Conservation (phyloP, 805 yeast genomes). For the Clavispora vitiphila region DNA sequence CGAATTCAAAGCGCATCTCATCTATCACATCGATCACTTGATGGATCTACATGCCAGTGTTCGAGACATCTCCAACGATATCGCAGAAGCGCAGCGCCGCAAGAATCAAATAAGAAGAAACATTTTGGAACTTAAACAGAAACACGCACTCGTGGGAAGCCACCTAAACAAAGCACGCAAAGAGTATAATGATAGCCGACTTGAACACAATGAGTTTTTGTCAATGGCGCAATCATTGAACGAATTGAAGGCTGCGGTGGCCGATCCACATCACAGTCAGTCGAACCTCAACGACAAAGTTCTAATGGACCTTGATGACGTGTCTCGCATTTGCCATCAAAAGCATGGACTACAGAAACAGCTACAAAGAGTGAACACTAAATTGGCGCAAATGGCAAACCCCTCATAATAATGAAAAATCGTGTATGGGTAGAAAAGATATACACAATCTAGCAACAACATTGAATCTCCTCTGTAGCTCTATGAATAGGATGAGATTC, state of each 20-base stretch:
- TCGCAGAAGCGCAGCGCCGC: conserved; percentile 23
- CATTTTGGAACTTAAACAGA: conserved; percentile 25
- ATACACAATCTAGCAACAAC: not conserved
- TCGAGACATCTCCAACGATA: conserved; percentile 25
- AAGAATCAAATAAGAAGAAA: conserved; percentile 28
- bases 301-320: conserved; percentile 2
- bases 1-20: conserved; percentile 27
- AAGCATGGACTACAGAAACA: conserved; percentile 8
- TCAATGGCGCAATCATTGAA: conserved; percentile 7
- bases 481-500: not conserved
- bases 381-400: not conserved
- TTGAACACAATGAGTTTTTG: conserved; percentile 14
- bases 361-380: conserved; percentile 5
- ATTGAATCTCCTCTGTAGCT: not conserved
- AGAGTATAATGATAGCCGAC: conserved; percentile 14
- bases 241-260: conserved; percentile 4
- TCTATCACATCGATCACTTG: conserved; percentile 25
- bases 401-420: not conserved
- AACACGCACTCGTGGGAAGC: conserved; percentile 29
- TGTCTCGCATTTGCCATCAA: conserved; percentile 4
- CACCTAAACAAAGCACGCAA: conserved; percentile 25
- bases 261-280: not conserved
- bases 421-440: not conserved
- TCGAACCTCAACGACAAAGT: not conserved
- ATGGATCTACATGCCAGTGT: conserved; percentile 33